Conservation (phyloP, 371 early-diverging fungal genomes). For the Syncephalastrum monosporum region DNA sequence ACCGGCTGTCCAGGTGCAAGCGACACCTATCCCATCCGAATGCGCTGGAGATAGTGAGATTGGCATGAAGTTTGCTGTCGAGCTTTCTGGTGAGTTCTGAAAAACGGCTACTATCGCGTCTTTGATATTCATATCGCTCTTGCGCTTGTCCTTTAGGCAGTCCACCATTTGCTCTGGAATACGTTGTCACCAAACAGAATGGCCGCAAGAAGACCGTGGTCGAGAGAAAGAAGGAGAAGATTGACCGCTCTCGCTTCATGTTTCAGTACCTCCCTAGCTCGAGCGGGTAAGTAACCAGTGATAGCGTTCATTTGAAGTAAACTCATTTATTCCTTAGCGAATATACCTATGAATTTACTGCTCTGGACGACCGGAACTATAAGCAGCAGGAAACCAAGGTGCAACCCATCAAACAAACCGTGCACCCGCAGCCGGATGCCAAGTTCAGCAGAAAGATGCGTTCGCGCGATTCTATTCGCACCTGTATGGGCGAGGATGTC, state of each 20-base stretch:
- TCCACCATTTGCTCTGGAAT: conserved; percentile 43
- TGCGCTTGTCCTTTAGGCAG: conserved; percentile 17
- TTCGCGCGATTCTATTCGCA: conserved; percentile 20
- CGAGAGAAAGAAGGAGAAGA: conserved; percentile 24
- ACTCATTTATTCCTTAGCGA: conserved; percentile 15
- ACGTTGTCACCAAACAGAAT: conserved; percentile 28
- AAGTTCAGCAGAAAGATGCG: conserved; percentile 24
- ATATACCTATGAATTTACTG: conserved; percentile 43
- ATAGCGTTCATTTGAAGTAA: background rate
- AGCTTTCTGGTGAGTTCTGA: conserved; percentile 25
- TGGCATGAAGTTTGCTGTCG: conserved; percentile 47
- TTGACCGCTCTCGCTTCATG: conserved; percentile 42
- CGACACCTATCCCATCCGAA: conserved; percentile 46
- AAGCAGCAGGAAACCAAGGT: conserved; percentile 31
- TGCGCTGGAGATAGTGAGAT: conserved; percentile 44
- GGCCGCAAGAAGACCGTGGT: conserved; percentile 26
- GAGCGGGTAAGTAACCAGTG: conserved; percentile 28
- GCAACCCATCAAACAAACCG: conserved; percentile 33
- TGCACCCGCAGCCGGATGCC: conserved; percentile 54
- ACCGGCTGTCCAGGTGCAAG: conserved; percentile 30
- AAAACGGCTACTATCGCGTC: too few relatives aligned
- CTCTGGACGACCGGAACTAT: conserved; percentile 41
- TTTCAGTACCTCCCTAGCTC: conserved; percentile 41
- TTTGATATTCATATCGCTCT: too few relatives aligned
- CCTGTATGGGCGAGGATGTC: conserved; percentile 42